phyloP scores from a whole-genome alignment of 2,329 filamentous ascomycete genomes.

The Botrytis pseudocinerea region DNA sequence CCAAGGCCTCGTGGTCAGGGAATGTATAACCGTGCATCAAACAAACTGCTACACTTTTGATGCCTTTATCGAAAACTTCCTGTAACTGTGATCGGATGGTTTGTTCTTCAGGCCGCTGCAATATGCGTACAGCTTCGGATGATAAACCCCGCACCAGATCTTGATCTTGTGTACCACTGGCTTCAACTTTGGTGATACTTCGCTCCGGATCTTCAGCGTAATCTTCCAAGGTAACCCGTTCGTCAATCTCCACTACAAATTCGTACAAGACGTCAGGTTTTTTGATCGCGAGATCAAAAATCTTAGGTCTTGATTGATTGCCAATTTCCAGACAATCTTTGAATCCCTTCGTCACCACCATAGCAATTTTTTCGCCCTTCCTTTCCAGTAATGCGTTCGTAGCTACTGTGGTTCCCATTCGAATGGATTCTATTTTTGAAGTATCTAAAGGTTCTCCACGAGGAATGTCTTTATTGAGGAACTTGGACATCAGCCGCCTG shows the following conservation, averaged over 20 bases:
- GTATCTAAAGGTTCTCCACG: constrained; percentile 81
- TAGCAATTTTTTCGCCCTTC: constrained; percentile 84
- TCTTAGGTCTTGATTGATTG: constrained; percentile 84
- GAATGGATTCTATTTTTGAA: constrained; percentile 80
- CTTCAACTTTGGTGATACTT: constrained; percentile 53
- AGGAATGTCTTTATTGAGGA: constrained; percentile 72
- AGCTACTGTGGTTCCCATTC: constrained; percentile 94
- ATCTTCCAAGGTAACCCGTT: constrained; percentile 87
- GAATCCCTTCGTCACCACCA: constrained; percentile 87
- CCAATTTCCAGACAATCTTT: constrained; percentile 85
- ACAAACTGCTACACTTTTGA: constrained; percentile 83
- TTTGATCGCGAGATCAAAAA: constrained; percentile 85
- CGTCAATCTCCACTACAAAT: constrained; percentile 82
- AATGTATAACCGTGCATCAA: constrained; percentile 93
- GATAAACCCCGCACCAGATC: constrained; percentile 70
- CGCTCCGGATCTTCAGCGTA: constrained; percentile 84
- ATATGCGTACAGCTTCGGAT: constrained; percentile 71
- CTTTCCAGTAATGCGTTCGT: constrained; percentile 89
- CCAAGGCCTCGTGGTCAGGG: constrained; percentile 76
- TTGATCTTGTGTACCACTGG: constrained; percentile 48
- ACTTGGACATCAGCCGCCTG: constrained; percentile 77
- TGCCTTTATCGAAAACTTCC: constrained; percentile 66
- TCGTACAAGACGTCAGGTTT: constrained; percentile 88
- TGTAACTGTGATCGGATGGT: constrained; percentile 62
- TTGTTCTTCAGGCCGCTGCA: constrained; percentile 60